Evolutionary conservation across 225 moss, liverwort and hornwort species (phyloP).

Genomic region (Antitrichia curtipendula): DNA sequence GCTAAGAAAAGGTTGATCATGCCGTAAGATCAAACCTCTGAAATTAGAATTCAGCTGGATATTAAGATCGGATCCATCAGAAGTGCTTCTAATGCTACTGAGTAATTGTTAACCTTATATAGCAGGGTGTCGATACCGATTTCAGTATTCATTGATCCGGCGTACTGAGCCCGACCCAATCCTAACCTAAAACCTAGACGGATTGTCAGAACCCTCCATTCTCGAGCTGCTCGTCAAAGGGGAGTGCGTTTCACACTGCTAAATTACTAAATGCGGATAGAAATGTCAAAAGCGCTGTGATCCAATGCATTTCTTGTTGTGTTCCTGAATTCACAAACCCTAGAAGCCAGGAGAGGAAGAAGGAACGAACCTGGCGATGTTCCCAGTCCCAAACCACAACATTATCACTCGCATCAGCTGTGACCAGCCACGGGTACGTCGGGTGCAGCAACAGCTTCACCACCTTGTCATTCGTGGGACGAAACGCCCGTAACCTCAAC

Average conservation of each 20-base stretch:
- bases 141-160: neutral
- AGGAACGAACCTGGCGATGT: conserved; percentile 74
- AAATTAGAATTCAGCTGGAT: neutral
- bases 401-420: conserved; percentile 85
- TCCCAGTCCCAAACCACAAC: conserved; percentile 99
- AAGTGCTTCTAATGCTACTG: neutral
- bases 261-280: neutral
- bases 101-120: neutral
- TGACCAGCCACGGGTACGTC: conserved; percentile 92
- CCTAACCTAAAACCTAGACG: neutral
- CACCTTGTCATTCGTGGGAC: conserved; percentile 90
- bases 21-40: neutral
- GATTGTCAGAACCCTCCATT: neutral
- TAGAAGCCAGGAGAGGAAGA: neutral
- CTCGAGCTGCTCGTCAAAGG: neutral
- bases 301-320: neutral
- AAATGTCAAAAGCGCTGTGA: neutral
- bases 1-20: neutral
- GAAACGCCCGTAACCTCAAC: conserved; percentile 95
- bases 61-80: neutral
- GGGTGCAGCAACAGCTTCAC: conserved; percentile 93
- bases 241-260: neutral
- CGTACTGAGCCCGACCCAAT: neutral
- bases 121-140: neutral
- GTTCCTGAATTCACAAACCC: neutral